Conservation (phyloP, 1,284 basidiomycete species). For the Microbotryum scabiosae region DNA sequence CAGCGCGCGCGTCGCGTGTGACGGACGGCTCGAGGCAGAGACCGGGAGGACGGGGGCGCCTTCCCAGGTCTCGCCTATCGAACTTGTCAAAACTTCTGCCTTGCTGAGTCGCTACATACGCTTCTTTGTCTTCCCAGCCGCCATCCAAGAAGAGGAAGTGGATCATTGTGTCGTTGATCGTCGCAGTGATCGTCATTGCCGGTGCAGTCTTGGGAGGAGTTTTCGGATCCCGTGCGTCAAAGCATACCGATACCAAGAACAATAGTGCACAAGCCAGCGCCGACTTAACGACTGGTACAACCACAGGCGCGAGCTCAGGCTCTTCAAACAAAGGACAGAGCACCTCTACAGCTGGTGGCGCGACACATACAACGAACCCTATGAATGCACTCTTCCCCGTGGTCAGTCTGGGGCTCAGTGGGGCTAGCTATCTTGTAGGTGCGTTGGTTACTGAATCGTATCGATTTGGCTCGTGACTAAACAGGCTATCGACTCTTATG, state of each 20-base stretch:
- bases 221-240: not conserved
- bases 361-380: not conserved
- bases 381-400: not conserved
- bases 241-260: not conserved
- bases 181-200: not conserved
- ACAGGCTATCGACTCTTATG: slow-evolving; percentile 9
- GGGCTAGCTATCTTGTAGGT: not conserved
- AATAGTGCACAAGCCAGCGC: not conserved
- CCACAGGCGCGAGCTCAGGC: not conserved
- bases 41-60: no score
- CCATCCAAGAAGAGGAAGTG: not conserved
- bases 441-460: not conserved
- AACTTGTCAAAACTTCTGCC: no score
- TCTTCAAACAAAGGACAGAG: not conserved
- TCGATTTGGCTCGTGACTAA: not conserved
- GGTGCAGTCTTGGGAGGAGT: slow-evolving; percentile 1
- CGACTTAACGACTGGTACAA: not conserved
- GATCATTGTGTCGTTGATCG: slow-evolving; percentile 10
- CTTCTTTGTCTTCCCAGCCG: not conserved
- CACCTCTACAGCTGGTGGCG: not conserved
- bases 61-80: no score
- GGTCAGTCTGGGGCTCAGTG: not conserved
- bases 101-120: not conserved
- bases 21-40: no score
- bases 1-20: no score